Percentiles rank a stretch among this genome's conserved stretches.
These are phyloP conservation scores for Eucalyptus sp. DNA, from an alignment of 345 rosid species.

Conservation along the genomic window DNA sequence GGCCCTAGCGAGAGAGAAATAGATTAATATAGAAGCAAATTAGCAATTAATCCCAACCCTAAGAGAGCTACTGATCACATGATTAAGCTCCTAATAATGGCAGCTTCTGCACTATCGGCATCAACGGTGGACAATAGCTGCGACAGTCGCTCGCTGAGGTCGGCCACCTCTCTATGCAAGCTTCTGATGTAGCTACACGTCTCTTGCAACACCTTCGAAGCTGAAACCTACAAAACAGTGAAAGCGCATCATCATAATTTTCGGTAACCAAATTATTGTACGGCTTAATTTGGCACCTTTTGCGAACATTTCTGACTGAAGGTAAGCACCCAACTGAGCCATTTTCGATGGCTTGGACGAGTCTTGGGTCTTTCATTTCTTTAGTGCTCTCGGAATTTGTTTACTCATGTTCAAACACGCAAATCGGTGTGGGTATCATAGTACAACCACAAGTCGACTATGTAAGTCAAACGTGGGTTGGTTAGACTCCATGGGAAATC, in stretches of 20 bases:
- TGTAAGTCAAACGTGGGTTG: neutral
- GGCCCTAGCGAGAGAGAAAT: neutral
- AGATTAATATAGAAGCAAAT: neutral
- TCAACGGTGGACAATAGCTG: constrained; percentile 80
- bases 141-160: constrained; percentile 77
- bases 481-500: neutral
- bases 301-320: neutral
- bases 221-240: constrained; percentile 44
- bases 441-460: neutral
- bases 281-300: neutral
- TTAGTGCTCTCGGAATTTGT: neutral
- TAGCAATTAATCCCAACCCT: neutral
- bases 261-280: neutral
- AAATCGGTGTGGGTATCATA: neutral
- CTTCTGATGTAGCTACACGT: constrained; percentile 88
- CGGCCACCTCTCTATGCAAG: constrained; percentile 86
- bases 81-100: constrained; percentile 86
- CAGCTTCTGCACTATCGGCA: constrained; percentile 80
- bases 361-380: neutral
- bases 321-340: neutral
- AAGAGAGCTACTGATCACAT: constrained; percentile 11
- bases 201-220: constrained; percentile 86
- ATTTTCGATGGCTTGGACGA: neutral
- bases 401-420: neutral
- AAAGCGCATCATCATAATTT: neutral